Conservation (phyloP, 352 stramenopile species). For the Globisporangium spinosum region DNA sequence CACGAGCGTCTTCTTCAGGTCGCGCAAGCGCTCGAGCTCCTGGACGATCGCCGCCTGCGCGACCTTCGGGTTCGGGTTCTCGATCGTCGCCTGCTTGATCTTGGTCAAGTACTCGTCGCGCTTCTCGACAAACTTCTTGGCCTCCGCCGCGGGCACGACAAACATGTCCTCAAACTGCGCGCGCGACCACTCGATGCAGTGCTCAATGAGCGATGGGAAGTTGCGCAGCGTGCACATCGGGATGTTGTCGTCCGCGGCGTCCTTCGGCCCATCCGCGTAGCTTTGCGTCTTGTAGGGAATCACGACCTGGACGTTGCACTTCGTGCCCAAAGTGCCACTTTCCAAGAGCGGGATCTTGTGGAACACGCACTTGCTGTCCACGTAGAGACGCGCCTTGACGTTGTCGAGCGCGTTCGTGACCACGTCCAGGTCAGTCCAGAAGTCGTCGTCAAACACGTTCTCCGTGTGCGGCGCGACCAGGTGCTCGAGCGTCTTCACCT, state of each 20-base stretch:
- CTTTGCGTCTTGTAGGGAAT: slow-evolving; percentile 88
- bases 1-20: slow-evolving; percentile 49
- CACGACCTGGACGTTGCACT: slow-evolving; percentile 95
- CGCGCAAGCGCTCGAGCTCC: slow-evolving; percentile 66
- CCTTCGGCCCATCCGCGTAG: slow-evolving; percentile 94
- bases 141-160: slow-evolving; percentile 73
- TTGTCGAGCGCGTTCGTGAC: slow-evolving; percentile 99
- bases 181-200: slow-evolving; percentile 99
- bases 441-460: slow-evolving; percentile 78
- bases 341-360: slow-evolving; percentile 96
- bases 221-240: slow-evolving; percentile 99
- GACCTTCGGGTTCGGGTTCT: slow-evolving; percentile 73
- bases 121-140: slow-evolving; percentile 84
- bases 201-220: slow-evolving; percentile 94
- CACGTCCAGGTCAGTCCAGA: slow-evolving; percentile 86
- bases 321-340: slow-evolving; percentile 97
- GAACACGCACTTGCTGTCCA: slow-evolving; percentile 98
- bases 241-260: slow-evolving; percentile 98
- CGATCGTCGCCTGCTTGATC: slow-evolving; percentile 60
- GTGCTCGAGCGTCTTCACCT: slow-evolving; percentile 81
- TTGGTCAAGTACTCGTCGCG: slow-evolving; percentile 72
- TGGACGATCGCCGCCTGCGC: slow-evolving; percentile 62
- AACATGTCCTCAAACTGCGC: slow-evolving; percentile 86
- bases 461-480: slow-evolving; percentile 77
- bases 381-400: slow-evolving; percentile 95